Percentiles rank a stretch among this genome's conserved stretches.
Evolutionary conservation across 139 green algal species (phyloP).

Genomic region (Chlamydomonas urium): DNA sequence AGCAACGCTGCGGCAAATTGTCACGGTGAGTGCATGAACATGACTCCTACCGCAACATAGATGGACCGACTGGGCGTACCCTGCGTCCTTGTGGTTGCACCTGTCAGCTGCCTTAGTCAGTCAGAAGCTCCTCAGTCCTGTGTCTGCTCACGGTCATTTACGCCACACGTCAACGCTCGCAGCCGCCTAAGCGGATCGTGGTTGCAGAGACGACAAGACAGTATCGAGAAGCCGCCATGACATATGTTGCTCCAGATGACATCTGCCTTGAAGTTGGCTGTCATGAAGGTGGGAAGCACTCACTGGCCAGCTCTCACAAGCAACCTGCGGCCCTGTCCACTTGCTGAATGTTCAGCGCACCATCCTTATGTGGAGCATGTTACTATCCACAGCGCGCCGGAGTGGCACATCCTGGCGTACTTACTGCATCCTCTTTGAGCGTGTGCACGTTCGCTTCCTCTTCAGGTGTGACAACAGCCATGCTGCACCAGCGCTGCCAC

Average conservation of each 20-base stretch:
- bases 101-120: neutral
- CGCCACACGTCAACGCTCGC: too few relatives aligned
- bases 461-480: constrained; percentile 31
- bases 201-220: constrained; percentile 35
- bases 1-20: constrained; percentile 12
- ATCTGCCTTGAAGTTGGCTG: constrained; percentile 43
- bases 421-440: neutral
- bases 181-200: constrained; percentile 33
- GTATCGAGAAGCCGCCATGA: constrained; percentile 29
- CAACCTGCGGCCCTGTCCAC: too few relatives aligned
- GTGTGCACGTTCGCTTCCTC: neutral
- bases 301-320: too few relatives aligned
- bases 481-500: constrained; percentile 26
- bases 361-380: too few relatives aligned
- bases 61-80: neutral
- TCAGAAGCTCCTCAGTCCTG: neutral
- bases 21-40: neutral
- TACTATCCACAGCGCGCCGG: too few relatives aligned
- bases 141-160: too few relatives aligned
- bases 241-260: constrained; percentile 23
- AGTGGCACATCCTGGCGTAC: too few relatives aligned
- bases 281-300: constrained; percentile 35
- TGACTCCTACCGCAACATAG: neutral
- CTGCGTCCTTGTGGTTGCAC: neutral
- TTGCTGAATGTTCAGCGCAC: too few relatives aligned